phyloP scores from a whole-genome alignment of 2,329 filamentous ascomycete species.

The Fusarium nurragi region DNA sequence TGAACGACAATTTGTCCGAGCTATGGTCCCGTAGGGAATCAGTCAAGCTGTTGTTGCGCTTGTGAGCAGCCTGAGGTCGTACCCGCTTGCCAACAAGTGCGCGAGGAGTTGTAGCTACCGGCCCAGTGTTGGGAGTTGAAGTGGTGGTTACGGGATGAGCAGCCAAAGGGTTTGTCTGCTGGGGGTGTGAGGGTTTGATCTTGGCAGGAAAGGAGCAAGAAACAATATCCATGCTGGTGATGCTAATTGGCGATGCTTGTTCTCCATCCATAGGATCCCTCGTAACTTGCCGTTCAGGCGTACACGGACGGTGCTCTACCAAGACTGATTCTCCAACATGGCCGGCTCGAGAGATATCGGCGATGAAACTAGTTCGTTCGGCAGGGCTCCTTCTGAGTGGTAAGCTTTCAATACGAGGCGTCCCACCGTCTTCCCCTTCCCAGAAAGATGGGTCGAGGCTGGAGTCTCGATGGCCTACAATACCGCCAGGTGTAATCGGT shows the following conservation, averaged over 20 bases:
- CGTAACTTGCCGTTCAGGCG: conserved; percentile 54
- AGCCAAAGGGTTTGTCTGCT: conserved; percentile 55
- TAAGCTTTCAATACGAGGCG: conserved; percentile 56
- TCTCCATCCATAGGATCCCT: conserved; percentile 35
- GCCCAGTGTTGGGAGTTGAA: conserved; percentile 58
- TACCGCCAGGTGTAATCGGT: conserved; percentile 80
- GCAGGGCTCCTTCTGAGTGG: conserved; percentile 41
- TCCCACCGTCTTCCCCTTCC: conserved; percentile 56
- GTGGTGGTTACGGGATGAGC: conserved; percentile 67
- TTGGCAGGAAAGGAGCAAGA: conserved; percentile 72
- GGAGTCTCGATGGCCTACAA: conserved; percentile 68
- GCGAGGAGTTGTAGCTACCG: conserved; percentile 67
- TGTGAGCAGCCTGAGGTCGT: conserved; percentile 68
- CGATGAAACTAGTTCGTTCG: conserved; percentile 54
- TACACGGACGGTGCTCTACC: conserved; percentile 56
- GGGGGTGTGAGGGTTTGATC: conserved; percentile 52
- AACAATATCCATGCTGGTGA: conserved; percentile 67
- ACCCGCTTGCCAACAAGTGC: conserved; percentile 67
- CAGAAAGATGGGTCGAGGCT: conserved; percentile 64
- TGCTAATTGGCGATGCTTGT: conserved; percentile 62
- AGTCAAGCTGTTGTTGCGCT: conserved; percentile 86
- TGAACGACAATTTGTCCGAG: conserved; percentile 60
- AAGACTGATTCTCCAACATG: conserved; percentile 59
- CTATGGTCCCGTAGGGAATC: conserved; percentile 81
- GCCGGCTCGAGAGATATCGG: conserved; percentile 58